Conservation (phyloP, 177 flowering plant species). For the Vitis hybrid region DNA sequence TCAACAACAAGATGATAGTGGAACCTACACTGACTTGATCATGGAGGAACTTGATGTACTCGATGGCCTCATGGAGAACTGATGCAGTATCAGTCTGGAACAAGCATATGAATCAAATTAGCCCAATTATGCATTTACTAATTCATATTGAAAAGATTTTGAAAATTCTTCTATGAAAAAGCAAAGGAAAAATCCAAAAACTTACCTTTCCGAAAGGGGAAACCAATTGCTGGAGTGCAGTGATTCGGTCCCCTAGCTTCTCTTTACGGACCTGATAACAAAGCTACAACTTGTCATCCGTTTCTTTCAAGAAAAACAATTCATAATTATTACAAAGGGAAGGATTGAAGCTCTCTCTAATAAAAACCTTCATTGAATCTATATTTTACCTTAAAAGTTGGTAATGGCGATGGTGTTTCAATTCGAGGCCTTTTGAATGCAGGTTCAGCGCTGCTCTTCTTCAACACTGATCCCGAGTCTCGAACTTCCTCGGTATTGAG, state of each 20-base stretch:
- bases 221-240: constrained; percentile 79
- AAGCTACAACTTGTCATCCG: constrained; percentile 5
- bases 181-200: constrained; percentile 14
- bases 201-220: constrained; percentile 84
- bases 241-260: constrained; percentile 77
- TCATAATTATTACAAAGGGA: constrained; percentile 3
- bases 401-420: constrained; percentile 87
- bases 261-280: constrained; percentile 66
- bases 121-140: background rate
- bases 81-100: constrained; percentile 92
- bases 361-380: constrained; percentile 17
- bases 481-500: constrained; percentile 32
- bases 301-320: background rate
- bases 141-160: background rate
- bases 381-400: constrained; percentile 83
- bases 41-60: constrained; percentile 83
- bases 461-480: constrained; percentile 30
- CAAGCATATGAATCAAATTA: background rate
- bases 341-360: constrained; percentile 6
- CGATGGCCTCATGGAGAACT: constrained; percentile 83
- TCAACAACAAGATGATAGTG: background rate
- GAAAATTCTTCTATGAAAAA: background rate
- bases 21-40: constrained; percentile 82
- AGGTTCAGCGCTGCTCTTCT: constrained; percentile 47
- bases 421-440: constrained; percentile 68